phyloP scores from a whole-genome alignment of 2,329 filamentous ascomycete genomes.

The Aspergillus aculeatinus region DNA sequence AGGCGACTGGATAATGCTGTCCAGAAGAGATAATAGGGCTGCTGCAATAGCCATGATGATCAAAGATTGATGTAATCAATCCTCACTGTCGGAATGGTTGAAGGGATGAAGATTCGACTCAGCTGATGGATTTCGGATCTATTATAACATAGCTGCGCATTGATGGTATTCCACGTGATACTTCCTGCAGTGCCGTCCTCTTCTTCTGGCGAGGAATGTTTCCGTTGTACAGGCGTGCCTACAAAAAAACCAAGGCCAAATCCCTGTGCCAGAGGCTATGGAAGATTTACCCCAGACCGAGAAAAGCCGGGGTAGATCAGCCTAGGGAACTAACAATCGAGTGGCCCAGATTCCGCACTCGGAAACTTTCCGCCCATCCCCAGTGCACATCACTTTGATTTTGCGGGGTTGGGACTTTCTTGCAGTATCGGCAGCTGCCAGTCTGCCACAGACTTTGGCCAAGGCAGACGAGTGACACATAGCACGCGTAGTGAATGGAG shows the following conservation, averaged over 20 bases:
- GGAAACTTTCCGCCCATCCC: conserved; percentile 23
- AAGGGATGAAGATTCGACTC: not conserved
- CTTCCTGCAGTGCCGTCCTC: not conserved
- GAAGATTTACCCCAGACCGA: conserved; percentile 9
- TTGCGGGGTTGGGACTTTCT: not conserved
- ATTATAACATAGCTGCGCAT: conserved; percentile 6
- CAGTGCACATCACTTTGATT: not conserved
- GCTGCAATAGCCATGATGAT: conserved; percentile 29
- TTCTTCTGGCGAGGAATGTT: conserved; percentile 21
- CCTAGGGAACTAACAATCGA: not conserved
- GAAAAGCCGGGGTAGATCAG: conserved; percentile 13
- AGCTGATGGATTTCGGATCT: not conserved
- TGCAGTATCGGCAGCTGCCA: not conserved
- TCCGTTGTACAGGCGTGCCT: conserved; percentile 15
- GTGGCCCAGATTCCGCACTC: conserved; percentile 26
- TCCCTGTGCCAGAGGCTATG: not conserved
- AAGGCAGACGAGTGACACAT: not conserved
- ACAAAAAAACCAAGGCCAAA: not conserved
- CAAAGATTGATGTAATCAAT: not conserved
- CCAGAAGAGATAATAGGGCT: conserved; percentile 24
- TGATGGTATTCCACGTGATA: not conserved
- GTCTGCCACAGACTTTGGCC: not conserved
- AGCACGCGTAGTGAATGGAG: not conserved
- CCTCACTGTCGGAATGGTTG: not conserved
- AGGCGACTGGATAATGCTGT: conserved; percentile 19